A percentile compares a stretch with the other conserved stretches of the same genome.
These are phyloP conservation scores for Austroboletus festivus DNA, from an alignment of 768 basidiomycete genomes.

Conservation along the genomic window DNA sequence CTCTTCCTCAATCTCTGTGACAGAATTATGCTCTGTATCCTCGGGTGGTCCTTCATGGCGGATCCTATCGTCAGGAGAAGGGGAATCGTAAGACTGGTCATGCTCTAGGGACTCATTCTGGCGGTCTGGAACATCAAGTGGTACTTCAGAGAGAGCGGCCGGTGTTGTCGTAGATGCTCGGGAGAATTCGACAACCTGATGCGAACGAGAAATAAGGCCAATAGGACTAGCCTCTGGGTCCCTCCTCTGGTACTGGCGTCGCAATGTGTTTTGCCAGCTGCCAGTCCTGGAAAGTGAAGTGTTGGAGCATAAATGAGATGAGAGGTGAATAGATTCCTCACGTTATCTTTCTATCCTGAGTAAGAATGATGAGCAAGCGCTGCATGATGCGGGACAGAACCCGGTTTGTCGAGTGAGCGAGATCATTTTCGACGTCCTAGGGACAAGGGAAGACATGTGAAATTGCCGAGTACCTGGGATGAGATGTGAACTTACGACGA, in stretches of 20 bases:
- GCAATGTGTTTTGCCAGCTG: slow-evolving; percentile 76
- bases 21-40: not conserved
- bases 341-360: slow-evolving; percentile 80
- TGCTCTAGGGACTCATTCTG: slow-evolving; percentile 16
- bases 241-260: slow-evolving; percentile 74
- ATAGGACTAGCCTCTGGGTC: slow-evolving; percentile 70
- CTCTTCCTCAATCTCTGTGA: slow-evolving; percentile 23
- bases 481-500: slow-evolving; percentile 45
- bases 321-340: slow-evolving; percentile 37
- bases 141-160: slow-evolving; percentile 6
- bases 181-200: slow-evolving; percentile 25
- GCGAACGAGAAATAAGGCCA: slow-evolving; percentile 44
- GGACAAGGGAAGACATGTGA: slow-evolving; percentile 12
- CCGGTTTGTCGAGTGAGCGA: slow-evolving; percentile 54
- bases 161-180: slow-evolving; percentile 29
- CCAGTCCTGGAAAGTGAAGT: slow-evolving; percentile 46
- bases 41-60: not conserved
- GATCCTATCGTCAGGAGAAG: slow-evolving; percentile 4
- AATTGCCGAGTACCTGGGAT: not conserved
- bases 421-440: slow-evolving; percentile 79
- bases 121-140: slow-evolving; percentile 4
- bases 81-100: not conserved
- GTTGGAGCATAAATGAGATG: slow-evolving; percentile 13
- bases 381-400: slow-evolving; percentile 74
- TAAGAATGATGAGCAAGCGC: slow-evolving; percentile 66